Percentiles rank a stretch among this genome's conserved stretches.
Evolutionary conservation across 2,329 filamentous ascomycete genomes (phyloP).

Genomic region (Grosmannia serpens): DNA sequence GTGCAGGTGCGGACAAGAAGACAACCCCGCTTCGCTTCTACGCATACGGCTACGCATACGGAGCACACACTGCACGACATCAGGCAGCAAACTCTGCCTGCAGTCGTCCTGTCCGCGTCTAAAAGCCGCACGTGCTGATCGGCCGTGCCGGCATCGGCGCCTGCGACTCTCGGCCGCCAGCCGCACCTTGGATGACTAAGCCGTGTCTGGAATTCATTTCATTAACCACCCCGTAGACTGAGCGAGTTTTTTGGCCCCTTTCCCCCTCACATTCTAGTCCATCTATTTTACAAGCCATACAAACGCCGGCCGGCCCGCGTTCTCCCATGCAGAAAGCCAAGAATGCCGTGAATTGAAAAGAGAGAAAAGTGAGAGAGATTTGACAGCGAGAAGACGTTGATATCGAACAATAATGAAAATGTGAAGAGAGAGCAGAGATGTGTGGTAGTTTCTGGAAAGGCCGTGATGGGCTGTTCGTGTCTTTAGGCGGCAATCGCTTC

Average conservation of each 20-base stretch:
- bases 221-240: neutral
- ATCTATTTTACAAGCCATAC: neutral
- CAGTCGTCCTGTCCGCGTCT: too few species aligned
- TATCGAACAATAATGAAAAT: neutral
- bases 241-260: neutral
- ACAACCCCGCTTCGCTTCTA: too few species aligned
- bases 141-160: too few species aligned
- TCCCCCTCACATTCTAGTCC: neutral
- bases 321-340: neutral
- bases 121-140: too few species aligned
- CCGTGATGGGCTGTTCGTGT: neutral
- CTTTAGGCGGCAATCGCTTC: conserved; percentile 6
- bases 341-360: neutral
- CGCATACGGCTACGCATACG: too few species aligned
- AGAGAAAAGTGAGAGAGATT: neutral
- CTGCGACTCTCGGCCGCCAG: neutral
- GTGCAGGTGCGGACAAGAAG: too few species aligned
- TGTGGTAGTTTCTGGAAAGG: neutral
- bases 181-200: neutral
- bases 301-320: neutral
- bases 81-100: too few species aligned
- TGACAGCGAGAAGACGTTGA: neutral
- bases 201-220: neutral
- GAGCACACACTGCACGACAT: too few species aligned
- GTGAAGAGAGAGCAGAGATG: neutral